Evolutionary conservation across 768 basidiomycete genomes (phyloP), one percentile per base, ranked within the genome.

Genomic region (Pholiota conissans): DNA sequence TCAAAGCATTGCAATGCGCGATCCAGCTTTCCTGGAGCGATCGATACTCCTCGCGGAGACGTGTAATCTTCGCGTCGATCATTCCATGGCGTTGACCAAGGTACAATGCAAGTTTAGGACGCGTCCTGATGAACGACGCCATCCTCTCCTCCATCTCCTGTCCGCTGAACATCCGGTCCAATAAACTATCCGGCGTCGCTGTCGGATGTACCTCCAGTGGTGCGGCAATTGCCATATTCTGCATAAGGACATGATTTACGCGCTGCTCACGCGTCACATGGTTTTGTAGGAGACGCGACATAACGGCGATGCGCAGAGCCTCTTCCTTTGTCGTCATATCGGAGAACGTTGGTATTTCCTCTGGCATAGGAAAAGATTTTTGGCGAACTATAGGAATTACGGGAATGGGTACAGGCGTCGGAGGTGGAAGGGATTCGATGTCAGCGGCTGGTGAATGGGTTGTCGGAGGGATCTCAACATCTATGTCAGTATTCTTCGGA

Each of bases 21-120:
- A 84, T 56, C 93, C 93, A 96, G 46, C 81, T 79, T 61, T 83
- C 80, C 63, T 95, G 87, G 48, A 90, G 75, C 13, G 72, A 65
- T 52, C 85, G 65, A 67, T 96, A 95, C 68, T 93, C 84, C 56
- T 77, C 76, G 47, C 81, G 81, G 27, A 95, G 74, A 18, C 71
- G 75, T 37, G 78, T 67, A 18, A 79, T 71, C 71, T 93, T 93
- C 53, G 77, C 79, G 24, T 75, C 67, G 27, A 86, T 69, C 48
- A 73, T 68, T 5, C 73, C 73, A 61, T 85, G 79, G 6, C 83
- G 82, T 62, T 78, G 73, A 28, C 75, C 75, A 62, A 92, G 84
- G 57, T 78, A 82, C 57, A 80, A 75, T 39, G 77, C 72, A 39
- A 91, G 74, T 28, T 79, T 79, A 18, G 77, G 76, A 65, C 79